Base-by-base conservation (phyloP, 192 early-diverging fungal genomes). In the Chytriomyces sp. region DNA sequence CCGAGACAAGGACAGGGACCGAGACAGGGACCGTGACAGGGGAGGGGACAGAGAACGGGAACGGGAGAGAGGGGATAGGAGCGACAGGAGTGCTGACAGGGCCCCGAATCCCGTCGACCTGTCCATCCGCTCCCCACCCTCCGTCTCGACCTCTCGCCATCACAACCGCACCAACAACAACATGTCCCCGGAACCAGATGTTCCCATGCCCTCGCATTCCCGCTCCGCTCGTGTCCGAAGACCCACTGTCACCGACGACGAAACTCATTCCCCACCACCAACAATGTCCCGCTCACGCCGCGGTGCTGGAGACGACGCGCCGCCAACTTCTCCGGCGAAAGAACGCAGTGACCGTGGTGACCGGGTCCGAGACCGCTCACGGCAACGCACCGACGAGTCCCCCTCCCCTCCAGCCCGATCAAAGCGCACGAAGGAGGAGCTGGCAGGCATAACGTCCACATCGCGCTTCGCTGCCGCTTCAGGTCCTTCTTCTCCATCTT, bases 1-100 rank as follows among this genome's bases (percentile, higher is more conserved):
- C n/a, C 59, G 71, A 6, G 73, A 75, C 3, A 33, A 19, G 34
- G 38, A 36, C 12, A 31, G 64, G 30, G 54, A 49, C 2, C 14
- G 44, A 22, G 44, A 49, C 0, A 49, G 44, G 44, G 44, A 53
- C 22, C 30, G 36, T 3, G 64, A 30, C 5, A 34, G 61, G 0
- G 55, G 37, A 10, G n/a, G 32, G 58, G 69, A 71, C 19, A 10
- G 69, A 26, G 69, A 59, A 4, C 54, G 52, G 0, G 57, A 61
- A 12, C 12, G 64, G n/a, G 34, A 37, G 30, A n/a, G 39, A 14
- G 57, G 52, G 26, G 19, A 17, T 32, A 17, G 57, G 33, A 32
- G 28, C 19, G 26, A 28, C 26, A 49, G 44, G 44, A 22, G 22
- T 3, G 22, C 14, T 14, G 44, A 49, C 17, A 49, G 22, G 44